phyloP scores from a whole-genome alignment of 768 basidiomycete genomes.

The Auricularia auricula-judae region DNA sequence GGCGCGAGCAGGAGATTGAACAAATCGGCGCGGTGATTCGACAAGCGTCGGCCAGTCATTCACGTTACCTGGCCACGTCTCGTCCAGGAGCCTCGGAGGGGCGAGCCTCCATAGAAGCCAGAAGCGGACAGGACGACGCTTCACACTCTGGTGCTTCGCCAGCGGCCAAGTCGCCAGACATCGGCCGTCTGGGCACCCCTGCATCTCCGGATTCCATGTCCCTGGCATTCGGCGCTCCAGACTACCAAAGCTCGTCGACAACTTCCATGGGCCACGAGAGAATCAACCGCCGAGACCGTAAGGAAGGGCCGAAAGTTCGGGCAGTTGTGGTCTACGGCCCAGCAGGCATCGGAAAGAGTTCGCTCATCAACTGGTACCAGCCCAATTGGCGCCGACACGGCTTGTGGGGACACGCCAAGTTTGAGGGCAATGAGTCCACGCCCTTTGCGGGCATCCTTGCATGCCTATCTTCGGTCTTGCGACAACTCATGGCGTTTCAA shows the following conservation, averaged over 20 bases:
- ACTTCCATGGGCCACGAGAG: not conserved
- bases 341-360: constrained; percentile 57
- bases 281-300: not conserved
- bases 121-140: not conserved
- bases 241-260: not conserved
- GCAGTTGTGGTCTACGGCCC: constrained; percentile 1
- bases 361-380: constrained; percentile 56
- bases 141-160: not conserved
- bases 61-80: constrained; percentile 34
- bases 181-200: not conserved
- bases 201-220: not conserved
- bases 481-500: constrained; percentile 65
- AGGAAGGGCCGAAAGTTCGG: not conserved
- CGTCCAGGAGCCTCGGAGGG: not conserved
- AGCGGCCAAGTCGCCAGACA: not conserved
- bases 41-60: constrained; percentile 46
- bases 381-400: constrained; percentile 67
- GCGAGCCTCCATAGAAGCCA: not conserved
- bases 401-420: constrained; percentile 70
- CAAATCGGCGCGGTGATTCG: constrained; percentile 49
- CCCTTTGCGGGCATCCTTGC: constrained; percentile 59
- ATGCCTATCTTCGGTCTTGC: constrained; percentile 58
- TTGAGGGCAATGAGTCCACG: constrained; percentile 50
- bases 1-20: constrained; percentile 61
- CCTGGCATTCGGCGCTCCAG: not conserved